Evolutionary conservation across 305 asterid genomes (phyloP), one percentile per base, ranked within the genome.

Genomic region (Rubia peregrina): DNA sequence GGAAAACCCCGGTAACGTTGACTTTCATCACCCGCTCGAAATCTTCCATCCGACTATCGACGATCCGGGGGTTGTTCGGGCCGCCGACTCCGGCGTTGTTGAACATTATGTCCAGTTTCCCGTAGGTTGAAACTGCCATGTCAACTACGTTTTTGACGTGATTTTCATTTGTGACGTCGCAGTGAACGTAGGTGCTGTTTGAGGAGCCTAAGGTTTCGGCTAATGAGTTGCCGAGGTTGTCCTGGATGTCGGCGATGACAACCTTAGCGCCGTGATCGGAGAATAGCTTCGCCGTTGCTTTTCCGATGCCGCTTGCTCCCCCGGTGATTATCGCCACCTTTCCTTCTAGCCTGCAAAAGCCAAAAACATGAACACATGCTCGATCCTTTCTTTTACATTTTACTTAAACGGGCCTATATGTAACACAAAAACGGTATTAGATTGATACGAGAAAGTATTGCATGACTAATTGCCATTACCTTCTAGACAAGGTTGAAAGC

Each of bases 241-340:
- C 83, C 73, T 75, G 81, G 60, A 74, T 36, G 56, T 82, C 86
- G 0, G 86, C 84, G 1, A 79, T 71, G 51, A 73, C 67, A 12
- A 82, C 82, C 30, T 79, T 79, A 9, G 84, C 86, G 1, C 86
- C 84, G 0, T 82, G 82, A 7, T 70, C 46, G 10, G n/a, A 22
- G 69, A 82, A 82, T 9, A 82, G 75, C 22, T 51, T 77, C 0
- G 77, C 71, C 1, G 79, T 79, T 13, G 17, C 42, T 53, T 73
- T 61, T 8, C 84, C 86, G 22, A 77, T 69, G 3, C 84, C 82
- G 1, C 80, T 74, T 0, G 84, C 82, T 65, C 77, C 86, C 1
- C 86, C 84, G 0, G 84, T 79, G 21, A 77, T 75, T 19, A 82
- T 46, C 14, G 84, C 84, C 21, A 82, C 84, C 66, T 79, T 80